Conservation (phyloP, 1,139 yeast species). For the Meyerozyma athensensis region DNA sequence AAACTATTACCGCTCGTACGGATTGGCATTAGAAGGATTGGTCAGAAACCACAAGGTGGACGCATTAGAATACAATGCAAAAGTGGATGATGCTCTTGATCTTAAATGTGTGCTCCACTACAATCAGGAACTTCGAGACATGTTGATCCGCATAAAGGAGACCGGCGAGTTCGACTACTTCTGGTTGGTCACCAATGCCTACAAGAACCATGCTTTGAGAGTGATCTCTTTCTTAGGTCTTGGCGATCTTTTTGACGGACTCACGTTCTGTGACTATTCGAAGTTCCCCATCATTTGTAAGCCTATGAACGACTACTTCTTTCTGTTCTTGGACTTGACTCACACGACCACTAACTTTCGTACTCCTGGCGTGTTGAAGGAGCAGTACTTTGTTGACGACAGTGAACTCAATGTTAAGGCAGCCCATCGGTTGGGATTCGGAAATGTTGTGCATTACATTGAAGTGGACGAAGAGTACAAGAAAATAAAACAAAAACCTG, state of each 20-base stretch:
- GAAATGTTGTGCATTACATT: conserved; percentile 53
- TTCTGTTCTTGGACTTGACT: conserved; percentile 58
- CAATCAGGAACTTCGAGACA: conserved; percentile 46
- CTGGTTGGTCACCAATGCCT: conserved; percentile 95
- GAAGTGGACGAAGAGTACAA: conserved; percentile 46
- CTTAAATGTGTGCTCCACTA: conserved; percentile 69
- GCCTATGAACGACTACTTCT: conserved; percentile 60
- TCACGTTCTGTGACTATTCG: conserved; percentile 85
- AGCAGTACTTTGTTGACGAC: conserved; percentile 73
- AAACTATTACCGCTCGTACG: conserved; percentile 79
- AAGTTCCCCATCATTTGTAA: conserved; percentile 70
- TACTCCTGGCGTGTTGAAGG: conserved; percentile 22
- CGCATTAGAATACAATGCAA: conserved; percentile 80
- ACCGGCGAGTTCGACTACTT: conserved; percentile 28
- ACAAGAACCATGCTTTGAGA: conserved; percentile 78
- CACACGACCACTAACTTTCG: conserved; percentile 46
- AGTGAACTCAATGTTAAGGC: conserved; percentile 62
- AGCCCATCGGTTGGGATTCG: conserved; percentile 48
- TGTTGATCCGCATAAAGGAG: conserved; percentile 43
- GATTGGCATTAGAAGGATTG: conserved; percentile 88
- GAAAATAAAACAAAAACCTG: conserved; percentile 22
- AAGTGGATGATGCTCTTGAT: conserved; percentile 91
- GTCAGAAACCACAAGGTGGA: conserved; percentile 79
- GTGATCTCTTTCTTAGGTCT: conserved; percentile 76
- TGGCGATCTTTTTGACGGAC: conserved; percentile 89